Evolutionary conservation across 306 rosid species (phyloP).

Genomic region (Cucumis hystrix): DNA sequence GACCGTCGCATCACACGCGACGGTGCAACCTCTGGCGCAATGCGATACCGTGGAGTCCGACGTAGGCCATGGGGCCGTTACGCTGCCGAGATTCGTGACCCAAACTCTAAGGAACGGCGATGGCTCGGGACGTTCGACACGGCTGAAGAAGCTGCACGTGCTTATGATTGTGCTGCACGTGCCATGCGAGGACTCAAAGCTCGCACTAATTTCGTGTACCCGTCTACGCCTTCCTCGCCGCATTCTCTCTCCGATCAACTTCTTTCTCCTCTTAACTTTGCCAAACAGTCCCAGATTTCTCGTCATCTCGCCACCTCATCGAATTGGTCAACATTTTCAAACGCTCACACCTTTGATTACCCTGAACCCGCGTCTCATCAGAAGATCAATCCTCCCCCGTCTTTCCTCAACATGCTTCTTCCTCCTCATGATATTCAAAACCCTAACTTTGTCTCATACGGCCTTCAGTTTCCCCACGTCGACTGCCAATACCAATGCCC

Average conservation of each 20-base stretch:
- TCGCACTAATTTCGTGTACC: constrained; percentile 69
- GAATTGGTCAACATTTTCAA: constrained; percentile 12
- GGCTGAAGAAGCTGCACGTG: constrained; percentile 94
- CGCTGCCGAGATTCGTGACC: constrained; percentile 96
- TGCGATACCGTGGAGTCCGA: constrained; percentile 87
- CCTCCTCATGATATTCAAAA: constrained; percentile 31
- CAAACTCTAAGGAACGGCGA: constrained; percentile 70
- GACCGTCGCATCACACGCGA: constrained; percentile 34
- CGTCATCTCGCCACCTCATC: constrained; percentile 13
- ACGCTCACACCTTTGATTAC: not conserved
- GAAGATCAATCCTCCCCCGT: not conserved
- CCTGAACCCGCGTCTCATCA: constrained; percentile 2
- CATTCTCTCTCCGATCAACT: constrained; percentile 1
- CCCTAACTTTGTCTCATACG: not conserved
- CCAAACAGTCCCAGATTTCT: constrained; percentile 16
- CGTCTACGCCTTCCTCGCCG: constrained; percentile 25
- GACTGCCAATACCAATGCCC: not conserved
- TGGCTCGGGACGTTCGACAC: constrained; percentile 98
- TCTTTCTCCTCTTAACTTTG: constrained; percentile 23
- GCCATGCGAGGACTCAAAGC: constrained; percentile 90
- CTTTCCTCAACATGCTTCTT: constrained; percentile 39
- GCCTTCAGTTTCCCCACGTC: not conserved
- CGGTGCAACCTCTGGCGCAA: not conserved
- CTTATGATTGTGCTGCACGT: constrained; percentile 91
- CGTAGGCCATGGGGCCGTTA: constrained; percentile 98